phyloP scores from a whole-genome alignment of 495 filamentous ascomycete genomes.

The Zalerion maritima region DNA sequence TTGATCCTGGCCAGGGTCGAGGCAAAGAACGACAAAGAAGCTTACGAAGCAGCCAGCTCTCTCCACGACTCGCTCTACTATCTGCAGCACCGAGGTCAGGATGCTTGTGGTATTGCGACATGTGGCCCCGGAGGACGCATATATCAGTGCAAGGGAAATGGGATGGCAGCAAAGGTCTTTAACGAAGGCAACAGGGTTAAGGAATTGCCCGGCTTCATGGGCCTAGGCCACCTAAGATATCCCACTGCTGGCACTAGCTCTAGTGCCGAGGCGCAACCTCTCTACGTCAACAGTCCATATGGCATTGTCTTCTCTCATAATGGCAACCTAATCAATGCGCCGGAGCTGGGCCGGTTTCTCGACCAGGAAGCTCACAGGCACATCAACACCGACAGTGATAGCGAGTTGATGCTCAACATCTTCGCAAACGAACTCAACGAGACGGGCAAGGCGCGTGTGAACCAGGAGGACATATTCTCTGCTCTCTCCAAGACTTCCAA shows the following conservation, averaged over 20 bases:
- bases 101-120: slow-evolving; percentile 80
- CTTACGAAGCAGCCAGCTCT: slow-evolving; percentile 54
- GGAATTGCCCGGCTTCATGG: slow-evolving; percentile 82
- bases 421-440: slow-evolving; percentile 89
- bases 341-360: slow-evolving; percentile 59
- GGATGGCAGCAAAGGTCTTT: slow-evolving; percentile 82
- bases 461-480: slow-evolving; percentile 78
- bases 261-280: slow-evolving; percentile 69
- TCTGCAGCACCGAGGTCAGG: slow-evolving; percentile 70
- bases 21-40: slow-evolving; percentile 23
- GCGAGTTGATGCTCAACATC: slow-evolving; percentile 88
- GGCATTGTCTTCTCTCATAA: slow-evolving; percentile 57
- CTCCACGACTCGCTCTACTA: slow-evolving; percentile 84
- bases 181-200: slow-evolving; percentile 57
- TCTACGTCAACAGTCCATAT: slow-evolving; percentile 89
- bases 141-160: slow-evolving; percentile 84
- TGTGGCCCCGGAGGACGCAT: slow-evolving; percentile 67
- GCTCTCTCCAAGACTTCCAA: slow-evolving; percentile 60
- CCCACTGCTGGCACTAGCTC: slow-evolving; percentile 82
- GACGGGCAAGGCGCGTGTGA: slow-evolving; percentile 91
- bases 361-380: slow-evolving; percentile 85
- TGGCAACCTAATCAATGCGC: slow-evolving; percentile 91
- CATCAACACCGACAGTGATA: slow-evolving; percentile 94
- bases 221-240: slow-evolving; percentile 77
- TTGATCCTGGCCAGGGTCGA: slow-evolving; percentile 57